Base-by-base conservation (phyloP, 73 alveolate species). In the Tetrahymena borealis region DNA sequence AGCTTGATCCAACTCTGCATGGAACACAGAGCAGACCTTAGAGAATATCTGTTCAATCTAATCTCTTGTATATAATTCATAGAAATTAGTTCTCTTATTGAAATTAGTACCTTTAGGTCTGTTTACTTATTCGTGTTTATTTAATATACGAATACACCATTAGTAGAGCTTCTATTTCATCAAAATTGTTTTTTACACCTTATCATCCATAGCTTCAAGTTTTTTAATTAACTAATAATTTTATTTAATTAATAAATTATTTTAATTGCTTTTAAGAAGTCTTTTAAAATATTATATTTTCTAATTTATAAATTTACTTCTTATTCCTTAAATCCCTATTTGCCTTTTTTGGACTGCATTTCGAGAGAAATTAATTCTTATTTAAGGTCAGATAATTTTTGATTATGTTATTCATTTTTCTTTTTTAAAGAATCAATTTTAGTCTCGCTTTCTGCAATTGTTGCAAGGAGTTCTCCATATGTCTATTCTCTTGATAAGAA, bases 401-500 rank as follows among this genome's bases (percentile, higher is more conserved):
- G 42, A 91, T 94, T 95, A 18, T 90, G 33, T 39, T 94, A 90
- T 60, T 96, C 98, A 94, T 95, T 97, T 91, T 94, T 96, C 93
- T 94, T 94, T 92, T 94, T 95, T 78, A 97, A 95, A 41, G 90
- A 94, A 37, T 97, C 99, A 35, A 97, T 94, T 92, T 97, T 97
- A 37, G 94, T 92, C 91, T 97, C 99, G 60, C 96, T 94, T 42
- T 96, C 98, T 32, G 96, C 94, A 10, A 97, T 98, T 0, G 98
- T 97, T 40, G 94, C 94, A 18, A 96, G 92, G 7, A 97, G 96
- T 91, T 94, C 92, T 3, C 97, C 94, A 93, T 97, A 97, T 0
- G 98, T 97, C 79, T 97, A 96, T 90, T 97, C 99, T 91, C 98
- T 96, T 15, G 98, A 94, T 38, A 97, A 91, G 97, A 97, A 97